Evolutionary conservation across 345 rosid genomes (phyloP).

Genomic region (Trapa bicornis): DNA sequence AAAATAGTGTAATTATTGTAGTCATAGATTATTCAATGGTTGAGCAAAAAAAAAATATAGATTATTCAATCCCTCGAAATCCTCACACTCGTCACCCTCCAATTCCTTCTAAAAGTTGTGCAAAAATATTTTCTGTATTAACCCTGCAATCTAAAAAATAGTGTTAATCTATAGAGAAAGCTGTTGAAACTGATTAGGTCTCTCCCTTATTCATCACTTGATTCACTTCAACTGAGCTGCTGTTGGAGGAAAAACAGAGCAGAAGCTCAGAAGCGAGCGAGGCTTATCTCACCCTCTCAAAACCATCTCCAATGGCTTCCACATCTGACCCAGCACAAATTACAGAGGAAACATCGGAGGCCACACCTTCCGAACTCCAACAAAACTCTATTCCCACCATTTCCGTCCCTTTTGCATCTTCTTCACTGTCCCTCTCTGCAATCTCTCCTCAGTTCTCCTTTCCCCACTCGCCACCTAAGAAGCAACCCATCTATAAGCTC

Average conservation of each 20-base stretch:
- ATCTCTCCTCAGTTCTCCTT: not conserved
- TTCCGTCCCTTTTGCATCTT: conserved; percentile 15
- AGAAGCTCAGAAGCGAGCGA: not conserved
- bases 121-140: too few species aligned
- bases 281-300: conserved; percentile 1
- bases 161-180: too few species aligned
- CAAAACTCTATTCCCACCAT: conserved; percentile 5
- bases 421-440: conserved; percentile 1
- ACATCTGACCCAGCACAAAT: not conserved
- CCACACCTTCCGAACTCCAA: not conserved
- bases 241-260: not conserved
- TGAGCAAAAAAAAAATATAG: too few species aligned
- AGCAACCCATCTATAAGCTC: not conserved
- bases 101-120: too few species aligned
- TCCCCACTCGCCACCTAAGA: not conserved
- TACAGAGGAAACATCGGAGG: not conserved
- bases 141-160: too few species aligned
- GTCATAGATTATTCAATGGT: too few species aligned
- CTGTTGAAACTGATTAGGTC: too few species aligned
- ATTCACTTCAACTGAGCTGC: not conserved
- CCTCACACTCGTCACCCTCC: too few species aligned
- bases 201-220: not conserved
- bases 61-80: too few species aligned
- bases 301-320: conserved; percentile 3
- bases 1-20: too few species aligned